Base-by-base conservation (phyloP, 108 stramenopile genomes). In the Pelagomonas calceolata region DNA sequence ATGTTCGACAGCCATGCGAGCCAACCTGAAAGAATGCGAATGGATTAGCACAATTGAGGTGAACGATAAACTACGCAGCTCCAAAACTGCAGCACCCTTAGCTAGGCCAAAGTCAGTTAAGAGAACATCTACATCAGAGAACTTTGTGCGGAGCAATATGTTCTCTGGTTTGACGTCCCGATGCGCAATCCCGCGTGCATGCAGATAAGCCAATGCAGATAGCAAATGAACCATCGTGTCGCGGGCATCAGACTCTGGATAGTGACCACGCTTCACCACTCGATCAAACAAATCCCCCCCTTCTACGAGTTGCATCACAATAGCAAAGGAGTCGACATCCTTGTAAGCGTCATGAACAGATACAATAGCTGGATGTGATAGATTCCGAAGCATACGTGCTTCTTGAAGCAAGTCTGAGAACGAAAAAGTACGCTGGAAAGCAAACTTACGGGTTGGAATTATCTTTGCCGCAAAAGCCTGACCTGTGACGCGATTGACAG, bases 121-220 rank as follows among this genome's bases (percentile, higher is more conserved):
- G 30, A 77, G 76, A 35, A 71, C 69, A 5, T 68, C 51, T 17
- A 69, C 66, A 33, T 70, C 37, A 0, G 32, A n/a, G 26, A 32
- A 29, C 12, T 14, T 17, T 0, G n/a, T 21, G 3, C 32, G 45
- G 30, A 82, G 65, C 17, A 82, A 68, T 36, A 85, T 74, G 68
- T 85, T 85, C 64, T 85, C 85, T 4, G 85, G 85, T 66, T 85
- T 85, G 45, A 85, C 37, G 73, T 85, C 85, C 15, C 85, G 71
- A 66, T 85, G 85, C 1, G 75, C 81, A 43, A 85, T 81, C 17
- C 71, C 66, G 30, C 72, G 67, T 14, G 65, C 33, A 73, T 82
- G 85, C 36, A 82, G 34, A 31, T 79, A 80, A 4, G 36, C 45
- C 12, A 82, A 39, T 0, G 81, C 81, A 29, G 34, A 30, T 7